phyloP scores from a whole-genome alignment of 176 grass and related monocot species.

The Raddia guianensis region DNA sequence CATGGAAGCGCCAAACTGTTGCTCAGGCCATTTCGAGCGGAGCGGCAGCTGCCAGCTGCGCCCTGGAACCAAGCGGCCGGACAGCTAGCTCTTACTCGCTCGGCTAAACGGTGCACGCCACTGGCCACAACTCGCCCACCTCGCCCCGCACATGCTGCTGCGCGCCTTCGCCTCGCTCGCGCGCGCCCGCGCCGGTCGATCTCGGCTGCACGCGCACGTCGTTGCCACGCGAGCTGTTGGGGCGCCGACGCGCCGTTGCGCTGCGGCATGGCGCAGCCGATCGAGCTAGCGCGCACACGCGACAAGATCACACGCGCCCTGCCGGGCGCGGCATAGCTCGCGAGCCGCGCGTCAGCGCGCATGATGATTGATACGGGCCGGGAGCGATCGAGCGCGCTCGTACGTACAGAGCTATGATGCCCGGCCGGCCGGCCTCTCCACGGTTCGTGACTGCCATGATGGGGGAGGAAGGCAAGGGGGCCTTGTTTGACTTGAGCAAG shows the following conservation, averaged over 20 bases:
- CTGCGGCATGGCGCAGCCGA: neutral
- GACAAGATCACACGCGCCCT: too few relatives aligned
- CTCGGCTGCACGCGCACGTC: neutral
- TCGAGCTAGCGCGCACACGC: too few relatives aligned
- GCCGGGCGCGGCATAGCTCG: too few relatives aligned
- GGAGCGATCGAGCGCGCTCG: neutral
- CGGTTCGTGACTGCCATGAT: neutral
- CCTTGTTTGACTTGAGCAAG: constrained; percentile 29
- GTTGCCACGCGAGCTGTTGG: neutral
- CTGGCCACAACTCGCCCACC: too few relatives aligned
- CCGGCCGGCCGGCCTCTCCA: neutral
- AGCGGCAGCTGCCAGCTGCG: too few relatives aligned
- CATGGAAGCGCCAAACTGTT: neutral
- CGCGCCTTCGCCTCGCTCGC: too few relatives aligned
- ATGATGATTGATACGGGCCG: neutral
- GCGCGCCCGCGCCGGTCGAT: neutral
- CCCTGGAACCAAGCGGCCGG: neutral
- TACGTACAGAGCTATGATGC: neutral
- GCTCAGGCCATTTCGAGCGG: neutral
- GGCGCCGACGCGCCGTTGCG: neutral
- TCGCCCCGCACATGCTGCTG: too few relatives aligned
- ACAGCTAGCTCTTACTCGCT: neutral
- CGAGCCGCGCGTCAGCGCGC: neutral
- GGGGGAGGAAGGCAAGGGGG: neutral
- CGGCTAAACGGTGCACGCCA: neutral